Evolutionary conservation across 2,329 filamentous ascomycete species (phyloP).

Genomic region (Lithohypha guttulata): DNA sequence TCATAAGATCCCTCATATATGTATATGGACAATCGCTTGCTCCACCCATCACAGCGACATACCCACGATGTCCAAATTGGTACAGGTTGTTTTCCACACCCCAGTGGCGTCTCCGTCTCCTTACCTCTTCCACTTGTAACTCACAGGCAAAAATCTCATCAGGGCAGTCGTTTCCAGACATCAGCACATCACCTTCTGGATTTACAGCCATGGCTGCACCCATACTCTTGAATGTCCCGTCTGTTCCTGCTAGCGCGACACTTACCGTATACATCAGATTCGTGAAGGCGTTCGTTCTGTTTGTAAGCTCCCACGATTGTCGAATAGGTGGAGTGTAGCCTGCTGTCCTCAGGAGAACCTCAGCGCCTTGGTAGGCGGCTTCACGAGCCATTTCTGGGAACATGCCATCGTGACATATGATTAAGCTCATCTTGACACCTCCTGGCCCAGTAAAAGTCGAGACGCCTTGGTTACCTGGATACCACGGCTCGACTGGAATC

Average conservation of each 20-base stretch:
- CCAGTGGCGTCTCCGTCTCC: constrained; percentile 6
- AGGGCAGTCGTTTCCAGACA: not conserved
- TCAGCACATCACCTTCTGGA: not conserved
- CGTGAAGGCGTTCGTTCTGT: constrained; percentile 7
- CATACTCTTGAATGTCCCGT: constrained; percentile 9
- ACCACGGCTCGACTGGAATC: constrained; percentile 10
- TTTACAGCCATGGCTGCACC: constrained; percentile 2
- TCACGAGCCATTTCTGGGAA: constrained; percentile 10
- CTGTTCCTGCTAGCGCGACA: constrained; percentile 7
- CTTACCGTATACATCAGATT: constrained; percentile 11
- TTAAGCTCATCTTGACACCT: constrained; percentile 9
- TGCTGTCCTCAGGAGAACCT: constrained; percentile 7
- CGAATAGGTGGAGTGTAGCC: constrained; percentile 10
- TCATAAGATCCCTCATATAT: constrained; percentile 7
- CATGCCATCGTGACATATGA: constrained; percentile 11
- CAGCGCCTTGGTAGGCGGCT: constrained; percentile 9
- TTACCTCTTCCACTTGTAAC: constrained; percentile 6
- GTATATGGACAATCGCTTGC: constrained; percentile 9
- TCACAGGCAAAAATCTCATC: constrained; percentile 9
- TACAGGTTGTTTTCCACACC: constrained; percentile 11
- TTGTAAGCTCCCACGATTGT: constrained; percentile 9
- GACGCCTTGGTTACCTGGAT: constrained; percentile 8
- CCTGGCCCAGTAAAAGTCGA: constrained; percentile 8
- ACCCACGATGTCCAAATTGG: constrained; percentile 9
- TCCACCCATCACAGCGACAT: constrained; percentile 7